A percentile compares a stretch with the other conserved stretches of the same genome.
Conservation (phyloP, 352 stramenopile species). For the Plasmopara halstedii region DNA sequence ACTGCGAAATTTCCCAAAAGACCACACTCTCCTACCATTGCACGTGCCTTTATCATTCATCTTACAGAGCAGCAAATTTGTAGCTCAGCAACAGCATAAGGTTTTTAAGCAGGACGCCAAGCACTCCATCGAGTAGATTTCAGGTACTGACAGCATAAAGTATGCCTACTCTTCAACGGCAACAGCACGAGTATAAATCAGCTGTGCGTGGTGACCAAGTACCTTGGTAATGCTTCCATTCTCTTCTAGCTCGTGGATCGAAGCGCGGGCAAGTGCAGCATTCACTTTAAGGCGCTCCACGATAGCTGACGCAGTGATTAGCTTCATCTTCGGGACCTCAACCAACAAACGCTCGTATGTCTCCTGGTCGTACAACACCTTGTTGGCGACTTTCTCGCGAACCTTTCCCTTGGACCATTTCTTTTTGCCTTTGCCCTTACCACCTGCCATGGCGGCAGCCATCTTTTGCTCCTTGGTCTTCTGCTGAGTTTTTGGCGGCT, state of each 20-base stretch:
- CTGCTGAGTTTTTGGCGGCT: constrained; percentile 99
- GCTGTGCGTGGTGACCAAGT: constrained; percentile 92
- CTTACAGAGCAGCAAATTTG: too few relatives aligned
- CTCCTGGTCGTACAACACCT: constrained; percentile 99
- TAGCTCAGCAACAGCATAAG: too few relatives aligned
- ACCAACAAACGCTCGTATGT: constrained; percentile 96
- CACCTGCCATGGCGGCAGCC: constrained; percentile 97
- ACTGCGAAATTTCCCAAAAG: constrained; percentile 18
- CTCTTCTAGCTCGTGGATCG: constrained; percentile 94
- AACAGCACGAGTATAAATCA: constrained; percentile 97
- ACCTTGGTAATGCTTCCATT: constrained; percentile 95
- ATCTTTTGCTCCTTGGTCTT: constrained; percentile 99
- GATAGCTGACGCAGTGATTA: constrained; percentile 98
- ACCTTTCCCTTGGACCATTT: constrained; percentile 99
- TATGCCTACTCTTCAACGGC: constrained; percentile 70
- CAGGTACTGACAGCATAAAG: too few relatives aligned
- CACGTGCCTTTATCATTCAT: neutral
- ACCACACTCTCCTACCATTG: constrained; percentile 28
- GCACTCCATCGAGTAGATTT: too few relatives aligned
- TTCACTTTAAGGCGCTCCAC: constrained; percentile 99
- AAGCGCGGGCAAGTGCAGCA: constrained; percentile 94
- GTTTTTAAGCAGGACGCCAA: too few relatives aligned
- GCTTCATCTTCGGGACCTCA: constrained; percentile 99
- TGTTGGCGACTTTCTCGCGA: constrained; percentile 99
- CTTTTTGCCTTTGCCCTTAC: constrained; percentile 99